Conservation (phyloP, 257 asterid genomes). For the Solanum appendiculatum region DNA sequence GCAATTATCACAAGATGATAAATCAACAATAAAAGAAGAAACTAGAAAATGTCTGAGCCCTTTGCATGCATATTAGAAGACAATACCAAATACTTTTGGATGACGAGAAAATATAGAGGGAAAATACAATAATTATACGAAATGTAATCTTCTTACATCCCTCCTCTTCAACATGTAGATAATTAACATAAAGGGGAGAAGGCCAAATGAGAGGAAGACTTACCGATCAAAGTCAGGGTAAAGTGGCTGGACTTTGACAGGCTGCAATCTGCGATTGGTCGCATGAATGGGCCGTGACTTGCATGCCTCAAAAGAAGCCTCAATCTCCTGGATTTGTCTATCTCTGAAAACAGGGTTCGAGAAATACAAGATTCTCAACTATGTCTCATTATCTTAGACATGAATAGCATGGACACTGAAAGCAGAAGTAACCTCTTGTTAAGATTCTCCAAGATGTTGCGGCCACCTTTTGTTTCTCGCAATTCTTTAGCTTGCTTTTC, state of each 20-base stretch:
- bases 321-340: constrained; percentile 62
- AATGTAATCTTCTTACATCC: neutral
- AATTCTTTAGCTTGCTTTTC: constrained; percentile 89
- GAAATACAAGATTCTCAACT: neutral
- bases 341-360: constrained; percentile 35
- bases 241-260: constrained; percentile 67
- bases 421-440: constrained; percentile 61
- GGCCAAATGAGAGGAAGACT: neutral
- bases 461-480: constrained; percentile 66
- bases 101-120: neutral
- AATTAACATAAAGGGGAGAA: neutral
- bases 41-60: neutral
- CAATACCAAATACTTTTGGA: neutral
- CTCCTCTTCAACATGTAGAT: neutral
- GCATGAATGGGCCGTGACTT: constrained; percentile 77
- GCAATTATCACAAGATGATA: neutral
- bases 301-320: constrained; percentile 77
- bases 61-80: neutral
- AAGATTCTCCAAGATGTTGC: constrained; percentile 64
- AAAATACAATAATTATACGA: neutral
- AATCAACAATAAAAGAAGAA: neutral
- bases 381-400: neutral
- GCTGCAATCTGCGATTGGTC: constrained; percentile 45
- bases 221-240: constrained; percentile 84
- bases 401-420: constrained; percentile 3